Base-by-base conservation (phyloP, 306 rosid species). In the Cucurbita pepo region DNA sequence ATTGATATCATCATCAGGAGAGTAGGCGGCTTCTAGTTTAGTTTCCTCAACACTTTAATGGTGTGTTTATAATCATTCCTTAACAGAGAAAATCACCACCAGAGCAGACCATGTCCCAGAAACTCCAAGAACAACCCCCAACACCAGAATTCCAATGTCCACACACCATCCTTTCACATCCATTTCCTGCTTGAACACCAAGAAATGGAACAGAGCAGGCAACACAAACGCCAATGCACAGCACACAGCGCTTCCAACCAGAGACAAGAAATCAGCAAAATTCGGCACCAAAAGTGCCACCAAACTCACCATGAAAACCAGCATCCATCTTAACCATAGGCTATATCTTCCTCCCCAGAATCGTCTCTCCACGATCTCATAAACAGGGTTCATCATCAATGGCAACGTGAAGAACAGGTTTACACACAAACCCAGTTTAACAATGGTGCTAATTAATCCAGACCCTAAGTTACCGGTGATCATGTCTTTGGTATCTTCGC, bases 321-420 rank as follows among this genome's bases (percentile, higher is more conserved):
- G 80, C 51, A 83, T 0, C 89, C 87, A 86, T 41, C 89, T 71
- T 73, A 82, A 9, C 87, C 86, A 79, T 16, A 86, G 18, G 56
- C 86, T 81, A 19, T 79, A 86, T 1, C 52, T 81, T 43, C 84
- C 82, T 45, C 79, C 76, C 79, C 84, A 83, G 40, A 81, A 78
- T 15, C 90, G 67, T 64, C 90, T 83, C 76, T 83, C 90, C 1
- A 82, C 71, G 6, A 86, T 78, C 53, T 86, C 90, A 44, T 83
- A 86, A 47, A 86, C 90, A 0, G 90, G 90, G 75, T 86, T 81
- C 90, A 86, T 86, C 90, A 86, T 81, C 76, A 86, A 75, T 0
- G 90, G 87, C 43, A 86, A 57, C 5, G 87, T 83, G 76, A 86
- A 86, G 80, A 86, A 83, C 30, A 86, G 59, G 61, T 86, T 86